Evolutionary conservation across 805 yeast genomes (phyloP).

Genomic region (Grigorovia humatica): DNA sequence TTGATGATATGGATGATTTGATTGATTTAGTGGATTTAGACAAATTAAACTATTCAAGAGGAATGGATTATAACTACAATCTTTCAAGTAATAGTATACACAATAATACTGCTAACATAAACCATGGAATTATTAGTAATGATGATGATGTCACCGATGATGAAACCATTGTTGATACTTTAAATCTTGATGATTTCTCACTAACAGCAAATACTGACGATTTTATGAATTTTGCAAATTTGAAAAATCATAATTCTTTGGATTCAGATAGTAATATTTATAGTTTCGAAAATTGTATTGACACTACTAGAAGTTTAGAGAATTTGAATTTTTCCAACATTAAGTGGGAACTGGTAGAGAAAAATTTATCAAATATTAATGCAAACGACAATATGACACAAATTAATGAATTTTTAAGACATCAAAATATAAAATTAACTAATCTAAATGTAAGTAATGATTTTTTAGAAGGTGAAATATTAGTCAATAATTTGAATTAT

Average conservation of each 20-base stretch:
- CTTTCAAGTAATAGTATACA: not conserved
- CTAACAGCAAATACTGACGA: not conserved
- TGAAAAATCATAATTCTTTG: too few species aligned
- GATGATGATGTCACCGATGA: not conserved
- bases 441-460: conserved; percentile 1
- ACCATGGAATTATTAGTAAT: not conserved
- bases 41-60: not conserved
- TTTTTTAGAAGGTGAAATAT: conserved; percentile 17
- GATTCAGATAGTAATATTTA: not conserved
- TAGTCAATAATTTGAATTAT: conserved; percentile 25
- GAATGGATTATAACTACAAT: not conserved
- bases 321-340: not conserved
- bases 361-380: not conserved
- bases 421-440: conserved; percentile 14
- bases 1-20: not conserved
- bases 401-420: not conserved
- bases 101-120: not conserved
- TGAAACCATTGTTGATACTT: not conserved
- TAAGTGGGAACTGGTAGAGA: not conserved
- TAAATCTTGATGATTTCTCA: not conserved
- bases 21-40: not conserved
- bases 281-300: not conserved
- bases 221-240: not conserved
- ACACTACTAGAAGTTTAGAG: not conserved
- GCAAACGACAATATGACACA: not conserved